Evolutionary conservation across 2,329 filamentous ascomycete genomes (phyloP).

Genomic region (Rutstroemia sp.): DNA sequence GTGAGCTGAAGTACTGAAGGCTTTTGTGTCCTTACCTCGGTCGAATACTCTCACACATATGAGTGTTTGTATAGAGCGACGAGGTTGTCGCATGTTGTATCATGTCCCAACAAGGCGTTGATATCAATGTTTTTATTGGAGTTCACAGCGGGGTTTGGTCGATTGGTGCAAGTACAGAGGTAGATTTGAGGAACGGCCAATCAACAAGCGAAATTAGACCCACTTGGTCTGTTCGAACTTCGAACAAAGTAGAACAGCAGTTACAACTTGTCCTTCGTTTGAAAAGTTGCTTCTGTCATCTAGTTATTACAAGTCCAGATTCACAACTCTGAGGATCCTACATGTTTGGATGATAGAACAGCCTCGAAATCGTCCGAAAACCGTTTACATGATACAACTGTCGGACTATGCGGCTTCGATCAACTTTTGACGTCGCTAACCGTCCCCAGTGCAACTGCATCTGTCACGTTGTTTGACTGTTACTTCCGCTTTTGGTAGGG

Average conservation of each 20-base stretch:
- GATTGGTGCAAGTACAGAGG: no score
- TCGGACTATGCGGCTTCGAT: slow-evolving; percentile 2
- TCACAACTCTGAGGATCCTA: background rate
- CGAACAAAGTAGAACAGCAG: no score
- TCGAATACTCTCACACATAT: no score
- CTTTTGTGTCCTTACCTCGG: background rate
- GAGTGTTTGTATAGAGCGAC: no score
- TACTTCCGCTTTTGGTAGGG: slow-evolving; percentile 6
- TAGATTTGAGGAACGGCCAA: no score
- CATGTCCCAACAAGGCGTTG: no score
- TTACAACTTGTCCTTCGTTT: no score
- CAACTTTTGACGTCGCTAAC: slow-evolving; percentile 2
- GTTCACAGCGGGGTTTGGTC: no score
- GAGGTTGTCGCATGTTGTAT: no score
- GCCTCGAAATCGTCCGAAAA: background rate
- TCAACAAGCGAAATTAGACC: no score
- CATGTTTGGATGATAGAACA: background rate
- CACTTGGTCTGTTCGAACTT: no score
- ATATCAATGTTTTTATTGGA: no score
- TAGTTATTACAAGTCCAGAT: background rate
- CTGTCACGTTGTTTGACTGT: slow-evolving; percentile 1
- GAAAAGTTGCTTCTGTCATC: background rate
- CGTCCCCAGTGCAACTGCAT: slow-evolving; percentile 1
- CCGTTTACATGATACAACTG: background rate
- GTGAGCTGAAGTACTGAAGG: background rate